Conservation (phyloP, 768 basidiomycete genomes). For the Hypsizygus marmoreus region DNA sequence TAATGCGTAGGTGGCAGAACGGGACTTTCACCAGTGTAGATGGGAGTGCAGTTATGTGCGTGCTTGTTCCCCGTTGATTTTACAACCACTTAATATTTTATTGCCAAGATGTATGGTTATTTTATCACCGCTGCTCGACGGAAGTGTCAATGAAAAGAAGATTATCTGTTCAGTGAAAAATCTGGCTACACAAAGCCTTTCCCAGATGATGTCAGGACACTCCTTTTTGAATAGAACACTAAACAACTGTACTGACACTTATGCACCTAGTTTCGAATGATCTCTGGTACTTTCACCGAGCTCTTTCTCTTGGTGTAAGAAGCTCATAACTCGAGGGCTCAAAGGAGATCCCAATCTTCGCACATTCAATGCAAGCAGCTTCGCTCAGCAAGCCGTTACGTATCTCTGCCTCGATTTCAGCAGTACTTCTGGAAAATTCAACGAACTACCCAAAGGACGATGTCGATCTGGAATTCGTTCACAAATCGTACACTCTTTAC, state of each 20-base stretch:
- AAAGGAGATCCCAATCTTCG: constrained; percentile 34
- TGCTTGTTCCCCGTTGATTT: neutral
- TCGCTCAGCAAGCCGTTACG: constrained; percentile 38
- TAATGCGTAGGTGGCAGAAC: constrained; percentile 31
- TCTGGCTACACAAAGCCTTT: constrained; percentile 38
- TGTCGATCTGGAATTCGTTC: constrained; percentile 40
- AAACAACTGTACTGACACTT: constrained; percentile 4
- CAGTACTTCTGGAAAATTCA: constrained; percentile 29
- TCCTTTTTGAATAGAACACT: neutral
- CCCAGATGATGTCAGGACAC: constrained; percentile 36
- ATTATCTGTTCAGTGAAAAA: constrained; percentile 36
- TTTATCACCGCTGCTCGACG: neutral
- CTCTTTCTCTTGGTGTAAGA: neutral
- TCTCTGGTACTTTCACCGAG: constrained; percentile 32
- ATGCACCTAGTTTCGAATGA: constrained; percentile 35
- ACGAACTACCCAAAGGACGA: constrained; percentile 29
- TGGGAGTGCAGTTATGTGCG: constrained; percentile 39
- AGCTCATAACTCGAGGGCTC: too few relatives aligned
- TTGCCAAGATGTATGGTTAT: constrained; percentile 7
- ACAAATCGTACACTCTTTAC: constrained; percentile 29
- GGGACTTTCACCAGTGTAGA: constrained; percentile 37
- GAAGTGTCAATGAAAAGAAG: constrained; percentile 13
- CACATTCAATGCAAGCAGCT: constrained; percentile 31
- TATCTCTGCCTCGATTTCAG: constrained; percentile 43
- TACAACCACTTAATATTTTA: neutral